Percentiles rank a stretch among this genome's conserved stretches.
Conservation (phyloP, 371 early-diverging fungal species). For the Zychaea mexicana region DNA sequence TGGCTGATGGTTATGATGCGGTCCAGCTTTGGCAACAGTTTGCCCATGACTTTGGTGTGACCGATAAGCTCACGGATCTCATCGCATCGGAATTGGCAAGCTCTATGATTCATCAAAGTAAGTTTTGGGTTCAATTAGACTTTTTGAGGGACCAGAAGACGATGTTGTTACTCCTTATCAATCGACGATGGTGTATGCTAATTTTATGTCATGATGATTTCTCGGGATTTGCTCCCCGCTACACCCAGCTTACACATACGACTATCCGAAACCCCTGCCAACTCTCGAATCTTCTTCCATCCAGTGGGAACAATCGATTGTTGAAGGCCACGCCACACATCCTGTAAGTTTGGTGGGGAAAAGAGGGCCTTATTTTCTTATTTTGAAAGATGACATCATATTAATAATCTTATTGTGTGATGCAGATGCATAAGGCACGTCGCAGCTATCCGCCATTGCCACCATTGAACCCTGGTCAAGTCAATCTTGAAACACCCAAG, state of each 20-base stretch:
- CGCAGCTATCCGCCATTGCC: slow-evolving; percentile 61
- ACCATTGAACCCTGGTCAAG: slow-evolving; percentile 44
- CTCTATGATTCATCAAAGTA: slow-evolving; percentile 51
- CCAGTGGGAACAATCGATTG: slow-evolving; percentile 76
- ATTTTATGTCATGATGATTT: neutral
- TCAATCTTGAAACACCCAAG: slow-evolving; percentile 46
- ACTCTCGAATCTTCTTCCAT: slow-evolving; percentile 46
- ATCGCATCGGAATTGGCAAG: slow-evolving; percentile 44
- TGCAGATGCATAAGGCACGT: slow-evolving; percentile 70
- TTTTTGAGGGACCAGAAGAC: too few relatives aligned
- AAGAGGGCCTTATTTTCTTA: neutral
- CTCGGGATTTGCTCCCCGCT: too few relatives aligned
- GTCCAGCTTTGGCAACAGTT: slow-evolving; percentile 41
- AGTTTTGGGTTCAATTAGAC: slow-evolving; percentile 1
- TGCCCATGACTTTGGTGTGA: slow-evolving; percentile 33
- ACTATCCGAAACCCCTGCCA: slow-evolving; percentile 51
- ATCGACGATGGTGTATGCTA: neutral
- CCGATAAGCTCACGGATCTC: slow-evolving; percentile 28
- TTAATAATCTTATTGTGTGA: neutral
- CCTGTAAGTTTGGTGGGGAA: slow-evolving; percentile 51
- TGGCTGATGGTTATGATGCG: slow-evolving; percentile 39
- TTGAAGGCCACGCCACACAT: slow-evolving; percentile 82
- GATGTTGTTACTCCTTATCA: too few relatives aligned
- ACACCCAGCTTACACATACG: slow-evolving; percentile 61
- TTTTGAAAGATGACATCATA: neutral